These are phyloP conservation scores for Geotrichum klebahnii DNA, from an alignment of 1,139 yeast species.

Conservation along the genomic window DNA sequence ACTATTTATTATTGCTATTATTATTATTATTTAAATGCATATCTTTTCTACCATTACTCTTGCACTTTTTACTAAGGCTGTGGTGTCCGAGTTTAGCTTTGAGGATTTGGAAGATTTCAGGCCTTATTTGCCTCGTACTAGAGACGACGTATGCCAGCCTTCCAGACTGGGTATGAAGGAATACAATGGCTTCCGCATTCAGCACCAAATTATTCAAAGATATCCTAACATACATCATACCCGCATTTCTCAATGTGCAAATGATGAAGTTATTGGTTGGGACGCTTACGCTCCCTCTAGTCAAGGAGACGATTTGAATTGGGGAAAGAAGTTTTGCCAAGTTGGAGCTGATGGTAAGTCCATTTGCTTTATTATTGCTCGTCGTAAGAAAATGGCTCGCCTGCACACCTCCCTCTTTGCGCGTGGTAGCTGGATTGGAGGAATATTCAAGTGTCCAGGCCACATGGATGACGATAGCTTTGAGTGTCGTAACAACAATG, in stretches of 20 bases:
- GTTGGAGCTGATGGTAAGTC: constrained; percentile 18
- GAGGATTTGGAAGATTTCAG: not conserved
- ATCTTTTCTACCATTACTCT: not conserved
- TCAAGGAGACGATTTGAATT: constrained; percentile 25
- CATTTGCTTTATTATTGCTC: constrained; percentile 53
- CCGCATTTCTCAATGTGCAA: constrained; percentile 25
- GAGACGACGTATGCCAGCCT: constrained; percentile 25
- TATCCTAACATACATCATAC: constrained; percentile 25
- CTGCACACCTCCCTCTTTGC: constrained; percentile 47
- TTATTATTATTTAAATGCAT: not conserved
- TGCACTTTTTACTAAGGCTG: not conserved
- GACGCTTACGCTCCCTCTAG: constrained; percentile 29
- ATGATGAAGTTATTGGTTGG: constrained; percentile 23
- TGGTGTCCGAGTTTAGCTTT: not conserved
- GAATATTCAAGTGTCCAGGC: constrained; percentile 52
- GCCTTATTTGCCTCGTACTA: constrained; percentile 3
- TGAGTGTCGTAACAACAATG: constrained; percentile 26
- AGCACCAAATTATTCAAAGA: constrained; percentile 28
- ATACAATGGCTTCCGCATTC: constrained; percentile 32
- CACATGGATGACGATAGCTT: constrained; percentile 26
- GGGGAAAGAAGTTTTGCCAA: constrained; percentile 31
- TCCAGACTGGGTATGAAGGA: constrained; percentile 25
- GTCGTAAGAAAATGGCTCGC: constrained; percentile 52
- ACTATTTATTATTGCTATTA: too few relatives aligned
- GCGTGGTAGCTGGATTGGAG: constrained; percentile 63